Evolutionary conservation across 2,329 filamentous ascomycete species (phyloP).

Genomic region (Pleomassaria siparia): DNA sequence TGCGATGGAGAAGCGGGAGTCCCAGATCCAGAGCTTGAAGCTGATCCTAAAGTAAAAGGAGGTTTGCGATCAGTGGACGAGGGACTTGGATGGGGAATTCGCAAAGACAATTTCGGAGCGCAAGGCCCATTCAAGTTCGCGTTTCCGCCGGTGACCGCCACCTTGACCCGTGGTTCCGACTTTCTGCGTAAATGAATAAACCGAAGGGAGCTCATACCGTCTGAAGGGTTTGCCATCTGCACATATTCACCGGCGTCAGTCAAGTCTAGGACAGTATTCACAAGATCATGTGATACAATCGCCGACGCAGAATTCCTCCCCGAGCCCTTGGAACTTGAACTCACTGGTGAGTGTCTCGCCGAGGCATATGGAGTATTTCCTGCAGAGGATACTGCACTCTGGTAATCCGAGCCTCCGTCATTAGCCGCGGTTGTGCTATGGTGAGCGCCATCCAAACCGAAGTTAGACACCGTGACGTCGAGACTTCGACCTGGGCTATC

Average conservation of each 20-base stretch:
- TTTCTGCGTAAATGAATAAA: conserved; percentile 10
- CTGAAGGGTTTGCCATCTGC: conserved; percentile 2
- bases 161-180: conserved; percentile 10
- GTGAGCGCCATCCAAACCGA: neutral
- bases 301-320: conserved; percentile 22
- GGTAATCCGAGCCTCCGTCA: conserved; percentile 10
- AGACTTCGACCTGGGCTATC: conserved; percentile 16
- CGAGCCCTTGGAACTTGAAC: conserved; percentile 22
- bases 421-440: too few relatives aligned
- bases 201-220: conserved; percentile 6
- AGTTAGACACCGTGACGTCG: conserved; percentile 11
- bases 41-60: conserved; percentile 6
- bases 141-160: conserved; percentile 3
- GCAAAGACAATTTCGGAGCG: conserved; percentile 23
- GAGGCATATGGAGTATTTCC: conserved; percentile 22
- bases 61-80: conserved; percentile 7
- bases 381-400: conserved; percentile 20
- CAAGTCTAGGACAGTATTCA: conserved; percentile 9
- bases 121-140: conserved; percentile 4
- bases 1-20: conserved; percentile 11
- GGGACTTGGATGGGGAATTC: conserved; percentile 12
- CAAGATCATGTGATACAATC: conserved; percentile 12
- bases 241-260: conserved; percentile 18
- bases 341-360: conserved; percentile 32
- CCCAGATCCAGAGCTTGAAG: conserved; percentile 12